Evolutionary conservation across 306 rosid genomes (phyloP), one percentile per base, ranked within the genome.

Genomic region (Rosa persica): DNA sequence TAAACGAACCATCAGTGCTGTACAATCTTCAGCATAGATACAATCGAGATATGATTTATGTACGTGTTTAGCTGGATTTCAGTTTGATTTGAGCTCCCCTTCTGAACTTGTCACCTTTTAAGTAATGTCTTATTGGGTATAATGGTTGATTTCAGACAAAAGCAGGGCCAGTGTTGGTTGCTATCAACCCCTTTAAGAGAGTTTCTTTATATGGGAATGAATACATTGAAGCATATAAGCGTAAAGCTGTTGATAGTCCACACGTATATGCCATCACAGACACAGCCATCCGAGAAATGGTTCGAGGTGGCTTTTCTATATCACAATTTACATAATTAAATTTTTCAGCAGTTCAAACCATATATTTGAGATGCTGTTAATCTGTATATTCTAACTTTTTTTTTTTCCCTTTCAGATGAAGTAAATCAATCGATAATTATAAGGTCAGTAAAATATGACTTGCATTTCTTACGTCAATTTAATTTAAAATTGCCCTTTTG

Each of bases 91-190:
- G 69, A 67, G 68, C 48, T 39, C 40, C 44, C 8, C 64, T 79
- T 43, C 54, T 75, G 17, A 51, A 68, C 19, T 75, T 60, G 75
- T 12, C 52, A 51, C 73, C 76, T 49, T 69, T 72, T 30, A 36
- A 72, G 17, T 60, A 25, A 42, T 77, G 43, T 39, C 60, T 85
- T 79, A 73, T 25, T 66, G 70, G 78, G 70, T 54, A 27, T 76
- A 70, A 72, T 76, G 82, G 48, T 83, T 34, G 85, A 72, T 80
- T 81, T 80, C 86, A 95, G 99, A 95, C 99, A 8, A 95, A 91
- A 86, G 99, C 99, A 42, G 99, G 99, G 44, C 99, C 99, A 58
- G 93, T 95, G 78, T 90, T 95, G 90, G 97, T 95, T 77, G 99
- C 99, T 4, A 78, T 93, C 78, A 95, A 95, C 88, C 98, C 99